These are phyloP conservation scores for Inonotus obliquus DNA, from an alignment of 1,284 basidiomycete species.

Conservation along the genomic window DNA sequence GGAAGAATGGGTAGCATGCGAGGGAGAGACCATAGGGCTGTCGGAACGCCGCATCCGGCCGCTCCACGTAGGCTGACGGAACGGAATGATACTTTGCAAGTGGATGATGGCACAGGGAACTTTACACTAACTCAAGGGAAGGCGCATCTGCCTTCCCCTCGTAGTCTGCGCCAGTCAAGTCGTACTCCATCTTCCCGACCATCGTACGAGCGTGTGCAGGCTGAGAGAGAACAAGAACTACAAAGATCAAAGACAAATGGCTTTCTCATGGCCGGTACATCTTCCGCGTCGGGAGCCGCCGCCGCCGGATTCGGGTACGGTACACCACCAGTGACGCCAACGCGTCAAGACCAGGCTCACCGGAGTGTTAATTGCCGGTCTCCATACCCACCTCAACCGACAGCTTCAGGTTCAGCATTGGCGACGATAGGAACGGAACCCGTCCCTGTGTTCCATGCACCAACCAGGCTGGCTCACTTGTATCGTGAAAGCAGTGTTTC, in stretches of 20 bases:
- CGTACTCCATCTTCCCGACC: constrained; percentile 12
- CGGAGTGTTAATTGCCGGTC: background rate
- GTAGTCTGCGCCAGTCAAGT: constrained; percentile 10
- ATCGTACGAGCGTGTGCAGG: constrained; percentile 10
- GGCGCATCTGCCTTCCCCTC: constrained; percentile 9
- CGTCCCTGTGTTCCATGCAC: constrained; percentile 7
- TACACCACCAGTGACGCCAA: constrained; percentile 17
- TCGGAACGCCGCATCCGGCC: constrained; percentile 7
- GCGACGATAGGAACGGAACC: background rate
- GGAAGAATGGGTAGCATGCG: background rate
- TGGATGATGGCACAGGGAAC: background rate
- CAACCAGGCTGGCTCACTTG: constrained; percentile 8
- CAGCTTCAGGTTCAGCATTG: background rate
- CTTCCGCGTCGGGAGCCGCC: background rate
- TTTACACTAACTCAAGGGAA: background rate
- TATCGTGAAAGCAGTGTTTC: constrained; percentile 11
- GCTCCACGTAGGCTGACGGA: background rate
- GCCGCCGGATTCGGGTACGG: background rate
- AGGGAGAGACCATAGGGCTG: background rate
- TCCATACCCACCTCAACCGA: background rate
- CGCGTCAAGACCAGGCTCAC: constrained; percentile 3
- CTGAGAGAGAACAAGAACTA: background rate
- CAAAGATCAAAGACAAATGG: background rate
- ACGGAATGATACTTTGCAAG: constrained; percentile 9
- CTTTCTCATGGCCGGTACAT: background rate